Evolutionary conservation across 1,284 basidiomycete species (phyloP).

Genomic region (Athelia psychrophila): DNA sequence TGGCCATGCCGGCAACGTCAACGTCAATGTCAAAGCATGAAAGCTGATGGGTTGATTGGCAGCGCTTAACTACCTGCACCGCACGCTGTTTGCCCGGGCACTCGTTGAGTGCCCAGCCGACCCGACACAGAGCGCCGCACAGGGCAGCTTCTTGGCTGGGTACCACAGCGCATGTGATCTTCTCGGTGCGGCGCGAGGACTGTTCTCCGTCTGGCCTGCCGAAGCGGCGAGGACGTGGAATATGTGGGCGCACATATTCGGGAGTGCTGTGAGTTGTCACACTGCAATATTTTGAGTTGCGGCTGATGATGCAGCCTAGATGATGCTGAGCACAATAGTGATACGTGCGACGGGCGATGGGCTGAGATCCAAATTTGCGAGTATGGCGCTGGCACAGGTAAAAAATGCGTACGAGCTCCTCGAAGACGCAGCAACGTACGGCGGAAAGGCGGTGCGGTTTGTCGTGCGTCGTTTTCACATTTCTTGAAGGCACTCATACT

Average conservation of each 20-base stretch:
- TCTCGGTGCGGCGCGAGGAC: constrained; percentile 42
- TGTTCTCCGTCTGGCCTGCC: constrained; percentile 54
- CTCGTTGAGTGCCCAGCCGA: constrained; percentile 52
- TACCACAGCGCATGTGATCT: constrained; percentile 61
- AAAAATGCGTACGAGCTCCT: constrained; percentile 59
- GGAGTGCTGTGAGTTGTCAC: constrained; percentile 45
- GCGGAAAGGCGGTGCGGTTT: constrained; percentile 65
- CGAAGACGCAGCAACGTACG: constrained; percentile 51
- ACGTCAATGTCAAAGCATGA: no score
- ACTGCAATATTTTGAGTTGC: constrained; percentile 2
- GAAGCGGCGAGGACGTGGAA: constrained; percentile 65
- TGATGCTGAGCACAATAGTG: constrained; percentile 68
- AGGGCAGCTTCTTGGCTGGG: constrained; percentile 63
- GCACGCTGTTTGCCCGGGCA: constrained; percentile 66
- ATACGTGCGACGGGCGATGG: constrained; percentile 42
- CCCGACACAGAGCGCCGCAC: constrained; percentile 61
- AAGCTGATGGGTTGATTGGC: no score
- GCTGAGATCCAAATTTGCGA: constrained; percentile 59
- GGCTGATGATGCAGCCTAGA: constrained; percentile 30
- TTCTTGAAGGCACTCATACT: no score
- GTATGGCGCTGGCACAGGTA: constrained; percentile 62
- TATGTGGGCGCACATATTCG: constrained; percentile 68
- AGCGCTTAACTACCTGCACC: constrained; percentile 67
- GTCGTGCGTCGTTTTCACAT: constrained; percentile 38
- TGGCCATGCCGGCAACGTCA: no score